Percentiles rank a stretch among this genome's conserved stretches.
These are phyloP conservation scores for Mortierella sp. DNA, from an alignment of 371 early-diverging fungal genomes.

Conservation along the genomic window DNA sequence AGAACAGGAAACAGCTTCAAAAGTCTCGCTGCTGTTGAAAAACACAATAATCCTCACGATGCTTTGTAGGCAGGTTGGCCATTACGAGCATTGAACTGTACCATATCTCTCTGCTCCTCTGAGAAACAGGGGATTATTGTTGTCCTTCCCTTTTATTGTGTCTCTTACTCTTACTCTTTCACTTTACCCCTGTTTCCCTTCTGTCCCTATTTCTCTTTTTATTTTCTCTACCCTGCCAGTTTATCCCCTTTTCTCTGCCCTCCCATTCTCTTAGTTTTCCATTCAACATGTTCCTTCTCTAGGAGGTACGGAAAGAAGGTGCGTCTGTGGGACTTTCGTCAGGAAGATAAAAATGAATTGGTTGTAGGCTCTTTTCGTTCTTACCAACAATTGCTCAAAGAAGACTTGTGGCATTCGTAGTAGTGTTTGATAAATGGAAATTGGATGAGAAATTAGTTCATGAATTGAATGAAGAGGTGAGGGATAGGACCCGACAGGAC, in stretches of 20 bases:
- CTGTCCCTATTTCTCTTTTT: background rate
- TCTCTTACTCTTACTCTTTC: background rate
- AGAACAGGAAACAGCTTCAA: background rate
- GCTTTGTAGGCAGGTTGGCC: background rate
- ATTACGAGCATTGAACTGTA: too few relatives aligned
- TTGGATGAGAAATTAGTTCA: background rate
- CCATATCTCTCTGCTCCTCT: background rate
- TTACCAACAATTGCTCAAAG: background rate
- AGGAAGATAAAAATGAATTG: background rate
- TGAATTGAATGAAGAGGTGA: background rate
- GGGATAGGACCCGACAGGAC: background rate
- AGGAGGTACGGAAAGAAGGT: background rate
- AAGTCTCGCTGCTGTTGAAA: constrained; percentile 5
- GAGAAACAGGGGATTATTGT: background rate
- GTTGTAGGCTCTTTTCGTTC: background rate
- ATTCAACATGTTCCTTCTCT: background rate
- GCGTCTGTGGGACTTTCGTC: too few relatives aligned
- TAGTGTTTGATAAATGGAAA: background rate
- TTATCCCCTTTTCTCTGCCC: background rate
- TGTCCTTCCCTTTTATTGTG: background rate
- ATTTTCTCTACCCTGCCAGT: background rate
- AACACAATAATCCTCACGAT: background rate
- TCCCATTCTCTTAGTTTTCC: background rate
- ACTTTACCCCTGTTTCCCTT: background rate
- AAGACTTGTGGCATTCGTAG: background rate